These are phyloP conservation scores for Xylaria sp. DNA, from an alignment of 2,329 filamentous ascomycete genomes.

Conservation along the genomic window DNA sequence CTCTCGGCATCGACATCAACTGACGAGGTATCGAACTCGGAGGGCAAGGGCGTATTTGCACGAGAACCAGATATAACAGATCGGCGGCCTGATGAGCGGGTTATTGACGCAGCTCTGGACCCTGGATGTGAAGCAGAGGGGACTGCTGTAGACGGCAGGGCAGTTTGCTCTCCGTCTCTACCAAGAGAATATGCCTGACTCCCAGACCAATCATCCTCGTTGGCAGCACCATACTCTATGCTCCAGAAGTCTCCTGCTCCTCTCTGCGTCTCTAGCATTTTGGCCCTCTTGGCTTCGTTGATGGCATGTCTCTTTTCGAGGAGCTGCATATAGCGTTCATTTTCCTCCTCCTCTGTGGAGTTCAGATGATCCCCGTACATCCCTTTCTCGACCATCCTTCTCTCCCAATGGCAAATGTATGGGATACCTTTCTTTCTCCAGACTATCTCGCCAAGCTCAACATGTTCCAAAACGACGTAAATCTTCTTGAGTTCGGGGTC, in stretches of 20 bases:
- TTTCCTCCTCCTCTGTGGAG: conserved; percentile 66
- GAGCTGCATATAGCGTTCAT: conserved; percentile 65
- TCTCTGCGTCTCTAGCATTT: conserved; percentile 61
- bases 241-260: conserved; percentile 79
- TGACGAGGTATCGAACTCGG: conserved; percentile 51
- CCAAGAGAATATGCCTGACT: conserved; percentile 47
- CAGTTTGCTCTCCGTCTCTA: conserved; percentile 40
- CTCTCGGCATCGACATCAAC: conserved; percentile 56
- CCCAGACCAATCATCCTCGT: conserved; percentile 60
- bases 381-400: conserved; percentile 80
- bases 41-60: conserved; percentile 49
- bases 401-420: conserved; percentile 85
- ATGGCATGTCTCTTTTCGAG: conserved; percentile 68
- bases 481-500: conserved; percentile 97
- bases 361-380: conserved; percentile 66
- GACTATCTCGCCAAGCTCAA: conserved; percentile 91
- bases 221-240: conserved; percentile 77
- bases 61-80: conserved; percentile 59
- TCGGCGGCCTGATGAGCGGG: conserved; percentile 59
- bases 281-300: conserved; percentile 68
- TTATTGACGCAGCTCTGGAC: conserved; percentile 57
- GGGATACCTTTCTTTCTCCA: conserved; percentile 92
- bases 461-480: conserved; percentile 96
- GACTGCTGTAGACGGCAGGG: conserved; percentile 38
- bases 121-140: conserved; percentile 41